Percentiles rank a stretch among this genome's conserved stretches.
Evolutionary conservation across 2,329 filamentous ascomycete species (phyloP).

Genomic region (Phyllachora maydis): DNA sequence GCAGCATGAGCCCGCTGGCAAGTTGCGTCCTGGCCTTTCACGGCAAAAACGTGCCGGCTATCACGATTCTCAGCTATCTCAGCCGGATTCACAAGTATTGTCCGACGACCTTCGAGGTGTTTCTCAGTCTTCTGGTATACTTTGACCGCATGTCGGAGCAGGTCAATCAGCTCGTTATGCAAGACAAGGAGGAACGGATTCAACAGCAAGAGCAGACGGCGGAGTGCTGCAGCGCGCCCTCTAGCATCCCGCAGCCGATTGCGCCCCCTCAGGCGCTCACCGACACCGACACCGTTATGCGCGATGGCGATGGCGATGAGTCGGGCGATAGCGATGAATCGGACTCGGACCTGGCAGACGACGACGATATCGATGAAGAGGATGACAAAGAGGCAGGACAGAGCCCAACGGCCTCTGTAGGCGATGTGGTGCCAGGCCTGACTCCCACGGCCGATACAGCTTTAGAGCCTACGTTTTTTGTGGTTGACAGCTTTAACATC

Average conservation of each 20-base stretch:
- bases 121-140: conserved; percentile 84
- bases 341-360: conserved; percentile 29
- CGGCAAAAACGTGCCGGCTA: conserved; percentile 92
- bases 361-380: conserved; percentile 18
- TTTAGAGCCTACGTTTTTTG: conserved; percentile 52
- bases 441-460: no score
- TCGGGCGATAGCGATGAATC: conserved; percentile 18
- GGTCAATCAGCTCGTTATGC: conserved; percentile 64
- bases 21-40: conserved; percentile 79
- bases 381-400: conserved; percentile 5
- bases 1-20: conserved; percentile 33
- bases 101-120: conserved; percentile 95
- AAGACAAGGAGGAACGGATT: conserved; percentile 34
- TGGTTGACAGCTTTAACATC: conserved; percentile 98
- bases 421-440: no score
- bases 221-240: no score
- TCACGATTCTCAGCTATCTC: conserved; percentile 89
- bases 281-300: conserved; percentile 15
- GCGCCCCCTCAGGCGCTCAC: not conserved
- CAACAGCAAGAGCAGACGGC: conserved; percentile 13
- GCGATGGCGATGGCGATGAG: conserved; percentile 11
- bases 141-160: conserved; percentile 98
- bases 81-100: conserved; percentile 97
- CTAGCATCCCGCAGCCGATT: conserved; percentile 5
- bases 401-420: no score